Base-by-base conservation (phyloP, 1,284 basidiomycete species). In the Sphaerobolus stellatus region DNA sequence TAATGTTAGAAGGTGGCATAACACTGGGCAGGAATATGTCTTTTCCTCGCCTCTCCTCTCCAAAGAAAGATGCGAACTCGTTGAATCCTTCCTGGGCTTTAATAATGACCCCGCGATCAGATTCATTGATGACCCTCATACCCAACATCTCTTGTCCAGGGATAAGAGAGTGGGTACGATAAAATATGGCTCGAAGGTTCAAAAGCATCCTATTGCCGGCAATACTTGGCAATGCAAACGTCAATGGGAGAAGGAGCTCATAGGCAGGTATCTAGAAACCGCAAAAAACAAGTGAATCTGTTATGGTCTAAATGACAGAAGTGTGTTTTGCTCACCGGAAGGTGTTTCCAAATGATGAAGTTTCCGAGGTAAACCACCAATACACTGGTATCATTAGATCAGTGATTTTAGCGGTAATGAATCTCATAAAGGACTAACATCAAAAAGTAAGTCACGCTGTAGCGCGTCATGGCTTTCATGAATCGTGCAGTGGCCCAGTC, bases 41-140 rank as follows among this genome's bases (percentile, higher is more conserved):
- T n/a, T 25, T 40, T n/a, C 33, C 14, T 36, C 5, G 5, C 4
- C 25, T 48, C 18, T 29, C 41, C 22, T 54, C 34, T 40, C 52
- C 52, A 30, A 54, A 54, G 28, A 54, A 54, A 4, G 52, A 54
- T 8, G 48, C 52, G 25, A 54, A 54, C 18, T 54, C 52, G 14
- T 41, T 49, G 13, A 38, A 29, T 3, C 28, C 36, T 16, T 54
- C 48, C 33, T 54, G 45, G 8, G 46, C 43, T 30, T 54, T 18
- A 49, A 54, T 27, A 2, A 28, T 49, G 9, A 54, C 28, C 28
- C 47, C 45, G 25, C 45, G 38, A 28, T 54, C 52, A n/a, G n/a
- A n/a, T 18, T 47, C 20, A 18, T 48, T 36, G 5, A 48, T 34
- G 6, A 49, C 28, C 25, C 13, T 48, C 45, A 48, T 28, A 16